Percentiles rank a stretch among this genome's conserved stretches.
Evolutionary conservation across 352 stramenopile species (phyloP).

Genomic region (Elongisporangium prolatum): DNA sequence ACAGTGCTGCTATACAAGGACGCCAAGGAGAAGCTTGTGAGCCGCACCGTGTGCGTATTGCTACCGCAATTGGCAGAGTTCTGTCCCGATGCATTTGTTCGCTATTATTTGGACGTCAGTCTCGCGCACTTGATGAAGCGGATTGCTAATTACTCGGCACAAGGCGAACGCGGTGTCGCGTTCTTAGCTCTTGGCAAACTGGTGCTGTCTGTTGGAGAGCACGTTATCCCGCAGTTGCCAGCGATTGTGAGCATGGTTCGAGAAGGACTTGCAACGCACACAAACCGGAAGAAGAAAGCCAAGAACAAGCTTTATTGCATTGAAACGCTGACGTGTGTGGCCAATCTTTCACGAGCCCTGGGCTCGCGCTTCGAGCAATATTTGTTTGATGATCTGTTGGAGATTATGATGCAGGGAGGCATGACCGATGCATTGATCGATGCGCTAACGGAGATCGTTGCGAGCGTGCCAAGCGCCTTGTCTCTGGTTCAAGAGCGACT

Average conservation of each 20-base stretch:
- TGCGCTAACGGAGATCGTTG: slow-evolving; percentile 88
- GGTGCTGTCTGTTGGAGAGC: slow-evolving; percentile 86
- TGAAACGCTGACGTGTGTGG: slow-evolving; percentile 78
- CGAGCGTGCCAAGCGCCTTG: slow-evolving; percentile 86
- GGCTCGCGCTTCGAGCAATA: slow-evolving; percentile 63
- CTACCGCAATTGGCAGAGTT: slow-evolving; percentile 92
- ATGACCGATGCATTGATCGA: slow-evolving; percentile 94
- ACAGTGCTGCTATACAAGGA: slow-evolving; percentile 93
- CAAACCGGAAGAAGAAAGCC: slow-evolving; percentile 30
- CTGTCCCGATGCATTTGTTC: slow-evolving; percentile 91
- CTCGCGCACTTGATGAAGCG: slow-evolving; percentile 84
- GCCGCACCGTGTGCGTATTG: slow-evolving; percentile 72
- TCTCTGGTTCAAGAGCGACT: slow-evolving; percentile 92
- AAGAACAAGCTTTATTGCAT: slow-evolving; percentile 81
- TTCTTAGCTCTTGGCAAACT: slow-evolving; percentile 93
- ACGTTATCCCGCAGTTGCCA: slow-evolving; percentile 78
- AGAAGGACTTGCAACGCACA: slow-evolving; percentile 56
- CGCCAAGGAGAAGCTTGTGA: slow-evolving; percentile 85
- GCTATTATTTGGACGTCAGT: slow-evolving; percentile 88
- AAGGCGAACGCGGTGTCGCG: slow-evolving; percentile 72
- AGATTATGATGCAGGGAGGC: slow-evolving; percentile 86
- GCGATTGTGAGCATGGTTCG: slow-evolving; percentile 81
- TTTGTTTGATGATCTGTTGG: slow-evolving; percentile 63
- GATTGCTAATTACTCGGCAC: slow-evolving; percentile 51
- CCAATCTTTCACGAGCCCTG: slow-evolving; percentile 64